Evolutionary conservation across 352 stramenopile genomes (phyloP), one percentile per base, ranked within the genome.

Genomic region (Globisporangium takayamanum): DNA sequence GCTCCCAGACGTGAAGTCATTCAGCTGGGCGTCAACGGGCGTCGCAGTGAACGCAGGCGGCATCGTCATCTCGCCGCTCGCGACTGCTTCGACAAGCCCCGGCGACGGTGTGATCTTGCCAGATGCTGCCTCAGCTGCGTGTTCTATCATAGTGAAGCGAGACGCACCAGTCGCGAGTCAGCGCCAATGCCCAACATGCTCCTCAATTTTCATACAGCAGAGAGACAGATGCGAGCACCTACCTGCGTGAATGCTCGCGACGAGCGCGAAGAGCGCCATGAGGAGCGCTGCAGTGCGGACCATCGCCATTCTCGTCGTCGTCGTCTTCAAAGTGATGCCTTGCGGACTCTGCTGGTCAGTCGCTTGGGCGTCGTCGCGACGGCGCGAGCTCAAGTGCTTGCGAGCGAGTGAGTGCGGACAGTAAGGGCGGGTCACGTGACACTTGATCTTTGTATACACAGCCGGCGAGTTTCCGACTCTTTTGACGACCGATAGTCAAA

Each of bases 91-190:
- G 10, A 28, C 33, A 15, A 64, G 44, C 6, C 33, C 51, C 10
- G 59, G 59, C 25, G 59, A 64, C 26, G 47, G 16, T 14, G 59
- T 64, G 33, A 64, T 64, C 51, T 63, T 63, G 42, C 30, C n/a
- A n/a, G n/a, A 44, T 2, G 11, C 33, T n/a, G 41, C 36, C 12
- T 30, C 18, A 5, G 44, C 36, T 55, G 53, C 53, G 28, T 44
- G 25, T 10, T 49, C 44, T 49, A 28, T 12, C 15, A 14, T 22
- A 6, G 14, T 47, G 14, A 47, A 39, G 33, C 33, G 33, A 10
- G 33, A 39, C 1, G 33, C 5, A 47, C 5, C 41, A 3, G 14
- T 47, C 41, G 14, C 18, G 41, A 7, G 41, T 47, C 8, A 47
- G 41, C 41, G 2, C 41, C 4, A 6, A 2, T 4, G 25, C 20